Evolutionary conservation across 768 basidiomycete genomes (phyloP), one percentile per base, ranked within the genome.

Genomic region (Filobasidium floriforme): DNA sequence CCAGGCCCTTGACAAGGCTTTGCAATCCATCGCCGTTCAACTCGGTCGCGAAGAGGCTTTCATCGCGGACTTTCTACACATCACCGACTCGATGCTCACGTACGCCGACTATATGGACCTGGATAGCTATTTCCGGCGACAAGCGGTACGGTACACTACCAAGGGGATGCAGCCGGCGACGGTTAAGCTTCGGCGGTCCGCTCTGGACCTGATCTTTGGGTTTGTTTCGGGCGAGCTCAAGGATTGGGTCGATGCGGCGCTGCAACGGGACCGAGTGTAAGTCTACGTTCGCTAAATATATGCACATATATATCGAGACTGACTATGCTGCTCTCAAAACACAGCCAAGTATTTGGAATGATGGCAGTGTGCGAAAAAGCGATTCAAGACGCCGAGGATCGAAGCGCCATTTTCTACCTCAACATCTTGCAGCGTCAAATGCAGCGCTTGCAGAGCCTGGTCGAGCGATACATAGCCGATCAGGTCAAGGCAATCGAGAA

Each of bases 71-170:
- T 97, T 97, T 79, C 81, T 98, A 59, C 92, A 92, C 74, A 88
- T 96, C 75, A 90, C 91, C 69, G 89, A 93, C 68, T 84, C 86
- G 24, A 86, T 86, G 19, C 83, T 92, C 15, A 96, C 94, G 0
- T 98, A 92, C 77, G 94, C 94, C 15, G 94, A 97, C 79, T 92
- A 94, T 72, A 90, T 91, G 85, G 86, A 86, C 54, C 81, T 98
- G 66, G 94, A 98, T 75, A 90, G 86, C 67, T 98, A 96, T 79
- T 96, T 96, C 81, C 84, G 90, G 28, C 82, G 94, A 59, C 90
- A 97, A 75, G 94, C 94, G n/a, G 82, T 87, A 7, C 83, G 89
- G 29, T 81, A 85, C 60, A 83, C 82, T 29, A 84, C 59, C 1
- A 68, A 66, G 37, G 86, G 32, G 4, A 82, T 93, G 52, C 86